phyloP scores from a whole-genome alignment of 164 flowering plant species.

The Litsea cubeba region DNA sequence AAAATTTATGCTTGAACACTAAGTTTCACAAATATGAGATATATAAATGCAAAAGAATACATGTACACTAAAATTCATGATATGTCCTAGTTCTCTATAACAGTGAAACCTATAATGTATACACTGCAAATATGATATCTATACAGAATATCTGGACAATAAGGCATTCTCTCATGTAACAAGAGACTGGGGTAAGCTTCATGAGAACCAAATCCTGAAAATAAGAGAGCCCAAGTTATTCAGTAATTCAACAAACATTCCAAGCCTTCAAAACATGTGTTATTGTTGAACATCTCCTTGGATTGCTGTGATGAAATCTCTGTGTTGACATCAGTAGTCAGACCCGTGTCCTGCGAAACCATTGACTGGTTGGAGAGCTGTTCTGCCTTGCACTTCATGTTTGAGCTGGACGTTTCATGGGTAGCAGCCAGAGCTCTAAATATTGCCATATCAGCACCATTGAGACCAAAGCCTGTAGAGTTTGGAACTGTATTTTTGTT shows the following conservation, averaged over 20 bases:
- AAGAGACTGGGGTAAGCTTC: neutral
- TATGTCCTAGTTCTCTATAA: constrained; percentile 1
- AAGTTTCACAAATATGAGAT: neutral
- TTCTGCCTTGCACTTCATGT: constrained; percentile 28
- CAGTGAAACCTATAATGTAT: neutral
- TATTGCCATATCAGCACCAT: constrained; percentile 13
- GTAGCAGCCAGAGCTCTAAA: constrained; percentile 18
- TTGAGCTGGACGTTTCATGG: constrained; percentile 23
- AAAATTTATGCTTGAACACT: neutral
- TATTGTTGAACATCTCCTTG: constrained; percentile 33
- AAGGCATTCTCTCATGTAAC: neutral
- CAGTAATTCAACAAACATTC: constrained; percentile 6
- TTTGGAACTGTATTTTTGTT: constrained; percentile 13
- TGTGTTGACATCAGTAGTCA: constrained; percentile 34
- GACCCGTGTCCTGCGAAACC: constrained; percentile 44
- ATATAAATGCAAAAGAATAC: constrained; percentile 19
- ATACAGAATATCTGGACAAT: constrained; percentile 14
- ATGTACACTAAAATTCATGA: constrained; percentile 15
- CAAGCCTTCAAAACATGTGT: constrained; percentile 23
- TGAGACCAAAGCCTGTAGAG: constrained; percentile 10
- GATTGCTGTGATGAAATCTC: constrained; percentile 47
- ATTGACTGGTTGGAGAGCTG: constrained; percentile 36
- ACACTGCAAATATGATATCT: constrained; percentile 11
- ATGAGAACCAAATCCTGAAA: constrained; percentile 1
- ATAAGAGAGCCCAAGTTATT: neutral